Percentiles rank a stretch among this genome's conserved stretches.
Evolutionary conservation across 2,329 filamentous ascomycete species (phyloP).

Genomic region (Fusarium nygamai): DNA sequence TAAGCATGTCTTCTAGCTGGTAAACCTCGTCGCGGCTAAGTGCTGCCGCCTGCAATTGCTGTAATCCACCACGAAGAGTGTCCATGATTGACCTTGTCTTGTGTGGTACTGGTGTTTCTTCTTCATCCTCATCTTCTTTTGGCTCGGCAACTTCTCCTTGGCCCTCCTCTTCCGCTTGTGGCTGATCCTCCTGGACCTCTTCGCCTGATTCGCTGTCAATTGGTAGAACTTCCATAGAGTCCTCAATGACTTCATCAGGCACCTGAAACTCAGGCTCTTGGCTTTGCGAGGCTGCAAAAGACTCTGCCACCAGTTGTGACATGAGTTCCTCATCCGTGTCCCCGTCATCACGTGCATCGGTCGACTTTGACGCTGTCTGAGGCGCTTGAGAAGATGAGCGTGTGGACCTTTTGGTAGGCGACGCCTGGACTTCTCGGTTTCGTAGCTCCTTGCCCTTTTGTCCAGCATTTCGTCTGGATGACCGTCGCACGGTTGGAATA

Average conservation of each 20-base stretch:
- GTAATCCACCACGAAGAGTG: slow-evolving; percentile 55
- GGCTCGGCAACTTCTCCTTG: slow-evolving; percentile 2
- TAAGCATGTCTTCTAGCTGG: slow-evolving; percentile 79
- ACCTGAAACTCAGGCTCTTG: slow-evolving; percentile 37
- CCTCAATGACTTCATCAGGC: slow-evolving; percentile 17
- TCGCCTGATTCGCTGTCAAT: slow-evolving; percentile 1
- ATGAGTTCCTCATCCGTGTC: slow-evolving; percentile 55
- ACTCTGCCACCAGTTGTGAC: slow-evolving; percentile 55
- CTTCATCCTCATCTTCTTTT: not conserved
- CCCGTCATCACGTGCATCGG: slow-evolving; percentile 36
- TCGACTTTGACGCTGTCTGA: not conserved
- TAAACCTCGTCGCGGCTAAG: slow-evolving; percentile 73
- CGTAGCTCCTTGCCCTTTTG: slow-evolving; percentile 22
- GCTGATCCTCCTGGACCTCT: not conserved
- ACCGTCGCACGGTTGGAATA: slow-evolving; percentile 33
- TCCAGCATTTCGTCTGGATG: slow-evolving; percentile 38
- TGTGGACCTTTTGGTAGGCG: slow-evolving; percentile 19
- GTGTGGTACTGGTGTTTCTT: slow-evolving; percentile 7
- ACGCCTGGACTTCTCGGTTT: slow-evolving; percentile 13
- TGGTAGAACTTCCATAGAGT: slow-evolving; percentile 36
- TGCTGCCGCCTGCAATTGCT: slow-evolving; percentile 66
- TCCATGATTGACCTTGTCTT: slow-evolving; percentile 44
- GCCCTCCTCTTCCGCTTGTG: not conserved
- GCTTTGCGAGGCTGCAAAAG: slow-evolving; percentile 51
- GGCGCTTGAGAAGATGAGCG: slow-evolving; percentile 1